Conservation (phyloP, 2,329 filamentous ascomycete species). For the Fusarium keratoplasticum region DNA sequence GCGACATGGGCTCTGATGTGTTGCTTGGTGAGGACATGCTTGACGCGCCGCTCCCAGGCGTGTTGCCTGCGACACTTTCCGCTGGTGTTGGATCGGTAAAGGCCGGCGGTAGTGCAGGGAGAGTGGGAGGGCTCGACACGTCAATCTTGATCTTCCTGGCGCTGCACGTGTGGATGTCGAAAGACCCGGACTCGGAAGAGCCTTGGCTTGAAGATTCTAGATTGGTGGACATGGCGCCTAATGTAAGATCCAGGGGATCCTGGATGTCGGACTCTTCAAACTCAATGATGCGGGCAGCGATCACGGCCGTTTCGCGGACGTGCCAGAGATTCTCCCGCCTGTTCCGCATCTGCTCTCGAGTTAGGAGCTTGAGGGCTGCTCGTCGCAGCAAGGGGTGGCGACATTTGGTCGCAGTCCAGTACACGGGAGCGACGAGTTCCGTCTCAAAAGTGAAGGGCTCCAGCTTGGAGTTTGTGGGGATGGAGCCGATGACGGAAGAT, state of each 20-base stretch:
- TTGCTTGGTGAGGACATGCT: conserved; percentile 12
- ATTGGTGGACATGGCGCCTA: not conserved
- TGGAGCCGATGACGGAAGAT: conserved; percentile 42
- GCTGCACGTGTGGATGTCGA: not conserved
- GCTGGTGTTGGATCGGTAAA: conserved; percentile 36
- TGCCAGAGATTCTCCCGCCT: conserved; percentile 56
- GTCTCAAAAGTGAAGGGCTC: conserved; percentile 56
- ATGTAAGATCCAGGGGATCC: not conserved
- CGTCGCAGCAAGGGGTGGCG: conserved; percentile 55
- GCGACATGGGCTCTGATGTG: conserved; percentile 15
- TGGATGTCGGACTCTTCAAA: conserved; percentile 47
- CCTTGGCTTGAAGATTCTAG: not conserved
- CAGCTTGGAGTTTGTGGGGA: conserved; percentile 19
- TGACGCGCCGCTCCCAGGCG: not conserved
- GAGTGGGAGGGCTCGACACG: conserved; percentile 12
- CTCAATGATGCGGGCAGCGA: conserved; percentile 51
- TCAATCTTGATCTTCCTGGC: conserved; percentile 23
- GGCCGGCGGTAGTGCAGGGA: conserved; percentile 8
- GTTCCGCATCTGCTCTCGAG: conserved; percentile 45
- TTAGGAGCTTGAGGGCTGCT: conserved; percentile 52
- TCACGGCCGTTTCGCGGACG: conserved; percentile 45
- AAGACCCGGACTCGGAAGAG: not conserved
- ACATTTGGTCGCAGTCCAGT: conserved; percentile 55
- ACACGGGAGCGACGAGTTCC: conserved; percentile 55
- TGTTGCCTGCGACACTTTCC: not conserved